Conservation (phyloP, 129 eudicot genomes). For the Arctium minus region DNA sequence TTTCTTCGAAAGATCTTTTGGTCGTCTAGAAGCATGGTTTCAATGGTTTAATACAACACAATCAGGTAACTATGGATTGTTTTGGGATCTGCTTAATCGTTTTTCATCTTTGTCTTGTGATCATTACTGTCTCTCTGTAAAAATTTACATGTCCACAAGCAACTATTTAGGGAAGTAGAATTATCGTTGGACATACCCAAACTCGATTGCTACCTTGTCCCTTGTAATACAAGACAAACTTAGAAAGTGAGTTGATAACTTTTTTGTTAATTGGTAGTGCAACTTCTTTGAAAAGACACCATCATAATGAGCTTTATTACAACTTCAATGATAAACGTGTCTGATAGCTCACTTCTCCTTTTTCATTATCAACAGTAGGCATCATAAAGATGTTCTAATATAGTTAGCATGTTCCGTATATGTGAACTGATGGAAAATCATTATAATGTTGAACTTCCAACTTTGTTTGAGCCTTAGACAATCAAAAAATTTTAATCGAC, state of each 20-base stretch:
- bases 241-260: neutral
- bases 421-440: neutral
- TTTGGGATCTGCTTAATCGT: neutral
- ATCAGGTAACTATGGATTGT: constrained; percentile 53
- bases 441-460: neutral
- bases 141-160: neutral
- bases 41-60: constrained; percentile 97
- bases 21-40: constrained; percentile 98
- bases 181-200: neutral
- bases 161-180: neutral
- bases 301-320: neutral
- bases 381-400: neutral
- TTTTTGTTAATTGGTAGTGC: neutral
- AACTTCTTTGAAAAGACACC: neutral
- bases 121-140: neutral
- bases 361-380: neutral
- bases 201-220: neutral
- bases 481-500: constrained; percentile 4
- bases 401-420: neutral
- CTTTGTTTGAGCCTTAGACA: constrained; percentile 5
- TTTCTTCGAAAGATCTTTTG: constrained; percentile 72
- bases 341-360: neutral
- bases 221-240: neutral
- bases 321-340: neutral
- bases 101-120: neutral